Evolutionary conservation across 2,329 filamentous ascomycete genomes (phyloP), one percentile per base, ranked within the genome.

Genomic region (Diaporthe sp.): DNA sequence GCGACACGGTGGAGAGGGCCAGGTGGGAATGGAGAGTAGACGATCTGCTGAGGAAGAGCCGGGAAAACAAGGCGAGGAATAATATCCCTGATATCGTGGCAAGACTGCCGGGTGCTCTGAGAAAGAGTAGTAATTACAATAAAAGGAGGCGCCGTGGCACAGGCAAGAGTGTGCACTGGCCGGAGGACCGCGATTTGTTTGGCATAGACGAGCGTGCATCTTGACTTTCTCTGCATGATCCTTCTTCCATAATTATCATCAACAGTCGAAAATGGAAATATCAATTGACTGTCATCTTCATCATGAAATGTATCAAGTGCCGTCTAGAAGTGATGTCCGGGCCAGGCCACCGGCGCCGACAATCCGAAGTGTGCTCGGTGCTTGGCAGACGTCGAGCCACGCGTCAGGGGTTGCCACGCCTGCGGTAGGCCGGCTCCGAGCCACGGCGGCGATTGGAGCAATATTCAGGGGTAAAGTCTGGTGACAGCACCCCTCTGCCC

Each of bases 1-100:
- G 81, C 3, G 82, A 84, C 61, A 65, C 81, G 12, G 78, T 86
- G 1, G 84, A 85, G 79, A 78, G 77, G 78, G 78, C 79, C 12
- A 78, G 83, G 31, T 82, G 82, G 81, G 81, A 82, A 74, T 82
- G 81, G 80, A 76, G 78, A 44, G 37, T 81, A 25, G 79, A 81
- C 9, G 79, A 78, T n/a, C 17, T 76, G 42, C 22, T 72, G 25
- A 46, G 51, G 3, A 67, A 42, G 61, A 69, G 49, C 17, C 25
- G 31, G 42, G 49, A 58, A 17, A 65, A 37, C 19, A 25, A 42
- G 65, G 49, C 49, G 46, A 72, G 22, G 19, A 53, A 58, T 17
- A 75, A 73, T n/a, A 72, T 78, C 13, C 75, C 77, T 25, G 72
- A 72, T 12, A 77, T 79, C 44, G 73, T 77, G 37, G 70, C 74